Percentiles rank a stretch among this genome's conserved stretches.
phyloP scores from a whole-genome alignment of 2,329 filamentous ascomycete genomes.

The Epichloe gansuensis region DNA sequence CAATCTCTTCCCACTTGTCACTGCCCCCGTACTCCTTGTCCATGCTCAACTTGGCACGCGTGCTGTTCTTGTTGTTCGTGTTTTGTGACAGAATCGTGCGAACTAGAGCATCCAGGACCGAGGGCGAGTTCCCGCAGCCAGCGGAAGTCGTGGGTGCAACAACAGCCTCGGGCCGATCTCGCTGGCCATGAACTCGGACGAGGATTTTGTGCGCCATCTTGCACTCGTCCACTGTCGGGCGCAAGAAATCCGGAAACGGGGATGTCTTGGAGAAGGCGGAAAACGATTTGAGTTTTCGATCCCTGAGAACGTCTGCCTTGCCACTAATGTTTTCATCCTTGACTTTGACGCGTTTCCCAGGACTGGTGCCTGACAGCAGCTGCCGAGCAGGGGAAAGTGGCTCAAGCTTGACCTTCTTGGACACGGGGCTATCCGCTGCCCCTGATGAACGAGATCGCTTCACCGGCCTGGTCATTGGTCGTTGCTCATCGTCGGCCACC shows the following conservation, averaged over 20 bases:
- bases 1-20: slow-evolving; percentile 31
- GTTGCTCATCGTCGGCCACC: neutral
- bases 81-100: slow-evolving; percentile 41
- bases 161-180: slow-evolving; percentile 46
- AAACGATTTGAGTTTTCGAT: slow-evolving; percentile 31
- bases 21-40: slow-evolving; percentile 29
- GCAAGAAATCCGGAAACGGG: slow-evolving; percentile 55
- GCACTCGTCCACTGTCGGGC: slow-evolving; percentile 56
- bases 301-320: slow-evolving; percentile 19
- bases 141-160: slow-evolving; percentile 50
- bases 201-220: slow-evolving; percentile 54
- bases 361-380: neutral
- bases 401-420: slow-evolving; percentile 6
- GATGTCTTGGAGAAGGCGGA: slow-evolving; percentile 27
- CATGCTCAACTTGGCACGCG: slow-evolving; percentile 42
- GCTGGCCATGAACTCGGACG: slow-evolving; percentile 49
- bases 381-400: neutral
- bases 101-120: slow-evolving; percentile 38
- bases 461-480: neutral
- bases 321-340: neutral
- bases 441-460: slow-evolving; percentile 18
- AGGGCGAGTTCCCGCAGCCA: slow-evolving; percentile 42
- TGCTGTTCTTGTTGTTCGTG: slow-evolving; percentile 41
- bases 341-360: neutral
- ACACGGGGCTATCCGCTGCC: neutral